These are phyloP conservation scores for Myxozyma udenii DNA, from an alignment of 805 yeast species.

Conservation along the genomic window DNA sequence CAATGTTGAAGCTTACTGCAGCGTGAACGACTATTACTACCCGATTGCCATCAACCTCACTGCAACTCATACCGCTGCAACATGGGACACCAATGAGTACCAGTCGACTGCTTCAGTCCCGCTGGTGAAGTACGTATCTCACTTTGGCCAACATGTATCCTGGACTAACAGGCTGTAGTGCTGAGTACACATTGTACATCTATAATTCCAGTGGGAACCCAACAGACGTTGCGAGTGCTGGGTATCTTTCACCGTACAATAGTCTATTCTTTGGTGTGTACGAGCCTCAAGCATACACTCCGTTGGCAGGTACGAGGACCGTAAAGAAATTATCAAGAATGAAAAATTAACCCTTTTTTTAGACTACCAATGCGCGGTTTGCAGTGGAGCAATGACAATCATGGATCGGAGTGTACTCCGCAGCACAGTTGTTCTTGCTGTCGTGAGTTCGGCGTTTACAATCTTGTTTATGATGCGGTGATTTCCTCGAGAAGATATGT, in stretches of 20 bases:
- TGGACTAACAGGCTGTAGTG: conserved; percentile 35
- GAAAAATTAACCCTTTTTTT: background rate
- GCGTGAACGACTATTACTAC: conserved; percentile 39
- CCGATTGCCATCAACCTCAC: conserved; percentile 40
- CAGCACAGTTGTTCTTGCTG: conserved; percentile 6
- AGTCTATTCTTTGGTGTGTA: conserved; percentile 40
- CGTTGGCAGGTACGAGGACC: conserved; percentile 17
- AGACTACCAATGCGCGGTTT: conserved; percentile 19
- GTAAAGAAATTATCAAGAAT: background rate
- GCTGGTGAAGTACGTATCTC: conserved; percentile 18
- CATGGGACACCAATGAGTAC: conserved; percentile 41
- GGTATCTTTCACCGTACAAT: conserved; percentile 36
- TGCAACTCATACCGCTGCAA: conserved; percentile 33
- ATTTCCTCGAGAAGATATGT: background rate
- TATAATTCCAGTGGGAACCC: conserved; percentile 38
- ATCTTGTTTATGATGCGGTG: conserved; percentile 14
- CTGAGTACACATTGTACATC: conserved; percentile 40
- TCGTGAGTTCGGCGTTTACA: conserved; percentile 8
- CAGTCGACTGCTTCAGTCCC: conserved; percentile 31
- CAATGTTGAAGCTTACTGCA: conserved; percentile 42
- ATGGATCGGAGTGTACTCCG: conserved; percentile 11
- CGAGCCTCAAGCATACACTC: conserved; percentile 39
- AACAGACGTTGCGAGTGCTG: conserved; percentile 38
- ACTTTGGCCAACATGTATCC: conserved; percentile 9
- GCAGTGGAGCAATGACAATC: conserved; percentile 16